These are phyloP conservation scores for Tricholoma terreum DNA, from an alignment of 768 basidiomycete species.

Conservation along the genomic window DNA sequence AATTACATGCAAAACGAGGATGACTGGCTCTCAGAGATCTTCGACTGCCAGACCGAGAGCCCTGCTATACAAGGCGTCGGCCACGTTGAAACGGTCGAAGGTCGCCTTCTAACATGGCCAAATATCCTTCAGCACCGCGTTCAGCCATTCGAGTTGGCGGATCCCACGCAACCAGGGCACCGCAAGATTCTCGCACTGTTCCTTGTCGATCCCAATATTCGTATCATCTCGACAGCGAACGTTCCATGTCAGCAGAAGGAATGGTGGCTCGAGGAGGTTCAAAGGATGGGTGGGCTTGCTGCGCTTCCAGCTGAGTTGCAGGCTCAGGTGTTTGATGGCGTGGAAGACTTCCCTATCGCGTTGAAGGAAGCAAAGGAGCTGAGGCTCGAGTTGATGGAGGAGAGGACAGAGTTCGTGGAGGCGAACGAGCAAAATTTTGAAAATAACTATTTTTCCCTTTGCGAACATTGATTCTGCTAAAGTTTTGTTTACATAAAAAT, in stretches of 20 bases:
- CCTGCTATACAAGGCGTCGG: constrained; percentile 12
- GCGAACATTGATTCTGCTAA: constrained; percentile 18
- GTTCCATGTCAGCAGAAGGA: constrained; percentile 4
- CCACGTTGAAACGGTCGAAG: constrained; percentile 9
- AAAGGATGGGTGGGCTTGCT: neutral
- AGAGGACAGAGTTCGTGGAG: constrained; percentile 25
- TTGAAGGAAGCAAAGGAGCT: constrained; percentile 27
- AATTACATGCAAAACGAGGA: constrained; percentile 18
- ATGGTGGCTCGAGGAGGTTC: neutral
- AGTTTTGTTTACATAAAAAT: too few relatives aligned
- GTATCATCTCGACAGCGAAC: constrained; percentile 9
- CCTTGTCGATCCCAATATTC: constrained; percentile 7
- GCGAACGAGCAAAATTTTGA: constrained; percentile 14
- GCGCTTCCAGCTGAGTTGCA: constrained; percentile 26
- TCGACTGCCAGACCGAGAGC: neutral
- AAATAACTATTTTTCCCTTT: constrained; percentile 18
- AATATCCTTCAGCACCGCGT: constrained; percentile 15
- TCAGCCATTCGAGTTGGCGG: constrained; percentile 8
- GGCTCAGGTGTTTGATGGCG: constrained; percentile 18
- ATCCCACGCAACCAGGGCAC: constrained; percentile 10
- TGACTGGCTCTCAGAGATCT: constrained; percentile 13
- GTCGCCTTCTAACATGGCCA: constrained; percentile 13
- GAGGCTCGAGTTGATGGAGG: constrained; percentile 29
- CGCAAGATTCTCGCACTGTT: constrained; percentile 12
- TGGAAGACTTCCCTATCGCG: constrained; percentile 25